Percentiles rank a stretch among this genome's conserved stretches.
Conservation (phyloP, 2,329 filamentous ascomycete genomes). For the Colletotrichum lini region DNA sequence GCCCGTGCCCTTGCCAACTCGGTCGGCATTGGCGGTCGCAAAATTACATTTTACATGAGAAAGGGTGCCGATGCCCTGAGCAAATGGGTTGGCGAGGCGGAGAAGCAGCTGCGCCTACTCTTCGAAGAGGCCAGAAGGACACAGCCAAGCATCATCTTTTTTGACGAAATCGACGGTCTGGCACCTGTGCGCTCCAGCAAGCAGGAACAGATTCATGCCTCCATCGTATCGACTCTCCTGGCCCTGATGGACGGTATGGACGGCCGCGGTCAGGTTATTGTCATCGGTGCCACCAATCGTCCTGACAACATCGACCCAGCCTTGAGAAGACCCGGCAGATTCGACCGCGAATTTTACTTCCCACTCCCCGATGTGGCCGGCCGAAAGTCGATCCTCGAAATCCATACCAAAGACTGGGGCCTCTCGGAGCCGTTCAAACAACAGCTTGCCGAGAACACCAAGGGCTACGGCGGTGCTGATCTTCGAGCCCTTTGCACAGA, state of each 20-base stretch:
- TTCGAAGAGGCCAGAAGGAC: conserved; percentile 97
- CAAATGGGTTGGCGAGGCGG: conserved; percentile 99
- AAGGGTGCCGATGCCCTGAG: conserved; percentile 98
- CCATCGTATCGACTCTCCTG: conserved; percentile 94
- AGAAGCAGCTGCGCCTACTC: conserved; percentile 91
- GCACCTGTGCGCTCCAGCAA: conserved; percentile 97
- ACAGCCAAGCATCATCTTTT: conserved; percentile 99
- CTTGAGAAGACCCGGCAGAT: conserved; percentile 92
- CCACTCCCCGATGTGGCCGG: conserved; percentile 87
- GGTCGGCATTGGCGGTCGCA: conserved; percentile 88
- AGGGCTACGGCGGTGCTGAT: conserved; percentile 97
- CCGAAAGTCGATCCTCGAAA: conserved; percentile 89
- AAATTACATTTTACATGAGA: conserved; percentile 99
- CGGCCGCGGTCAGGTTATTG: conserved; percentile 96
- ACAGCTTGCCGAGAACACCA: conserved; percentile 88
- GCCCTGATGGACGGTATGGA: conserved; percentile 99
- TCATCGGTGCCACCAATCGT: conserved; percentile 98
- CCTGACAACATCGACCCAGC: conserved; percentile 97
- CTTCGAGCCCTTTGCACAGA: conserved; percentile 95
- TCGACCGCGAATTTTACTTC: conserved; percentile 98
- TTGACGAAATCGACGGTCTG: conserved; percentile 97
- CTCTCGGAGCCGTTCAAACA: conserved; percentile 84
- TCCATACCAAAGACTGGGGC: conserved; percentile 96
- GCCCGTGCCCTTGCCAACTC: conserved; percentile 93
- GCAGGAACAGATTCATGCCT: conserved; percentile 98